Conservation (phyloP, 352 stramenopile species). For the Phytophthora melonis region DNA sequence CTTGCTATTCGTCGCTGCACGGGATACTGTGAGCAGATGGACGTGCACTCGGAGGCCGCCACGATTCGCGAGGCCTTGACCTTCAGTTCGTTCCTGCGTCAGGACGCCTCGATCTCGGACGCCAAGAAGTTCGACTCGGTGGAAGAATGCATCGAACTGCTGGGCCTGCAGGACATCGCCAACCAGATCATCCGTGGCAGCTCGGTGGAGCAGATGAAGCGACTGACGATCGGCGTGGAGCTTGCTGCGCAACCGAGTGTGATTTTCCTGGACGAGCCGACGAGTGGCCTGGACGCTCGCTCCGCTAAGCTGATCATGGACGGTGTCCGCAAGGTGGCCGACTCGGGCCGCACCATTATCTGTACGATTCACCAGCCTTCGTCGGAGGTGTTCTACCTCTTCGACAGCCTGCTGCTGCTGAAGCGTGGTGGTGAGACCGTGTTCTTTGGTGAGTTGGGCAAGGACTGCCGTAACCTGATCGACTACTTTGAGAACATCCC, state of each 20-base stretch:
- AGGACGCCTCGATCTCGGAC: conserved; percentile 29
- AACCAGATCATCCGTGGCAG: conserved; percentile 43
- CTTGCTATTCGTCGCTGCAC: conserved; percentile 56
- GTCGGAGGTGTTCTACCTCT: conserved; percentile 80
- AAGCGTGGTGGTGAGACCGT: conserved; percentile 36
- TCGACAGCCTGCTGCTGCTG: conserved; percentile 82
- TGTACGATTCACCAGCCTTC: conserved; percentile 91
- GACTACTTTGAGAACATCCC: conserved; percentile 49
- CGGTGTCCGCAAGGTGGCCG: conserved; percentile 29
- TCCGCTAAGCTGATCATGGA: conserved; percentile 23
- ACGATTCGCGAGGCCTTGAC: conserved; percentile 71
- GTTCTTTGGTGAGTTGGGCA: conserved; percentile 35
- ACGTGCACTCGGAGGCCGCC: conserved; percentile 82
- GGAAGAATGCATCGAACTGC: conserved; percentile 30
- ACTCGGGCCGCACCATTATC: conserved; percentile 43
- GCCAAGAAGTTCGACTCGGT: conserved; percentile 38
- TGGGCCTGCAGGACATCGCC: conserved; percentile 35
- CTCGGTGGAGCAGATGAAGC: conserved; percentile 34
- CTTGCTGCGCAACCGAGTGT: conserved; percentile 44
- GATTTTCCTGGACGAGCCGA: conserved; percentile 27
- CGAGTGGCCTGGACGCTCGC: conserved; percentile 16
- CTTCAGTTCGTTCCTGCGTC: conserved; percentile 84
- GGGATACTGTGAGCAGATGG: conserved; percentile 84
- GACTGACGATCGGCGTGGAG: conserved; percentile 74
- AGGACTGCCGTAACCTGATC: conserved; percentile 32